phyloP scores from a whole-genome alignment of 805 yeast genomes.

The Kuraishia piskuri region DNA sequence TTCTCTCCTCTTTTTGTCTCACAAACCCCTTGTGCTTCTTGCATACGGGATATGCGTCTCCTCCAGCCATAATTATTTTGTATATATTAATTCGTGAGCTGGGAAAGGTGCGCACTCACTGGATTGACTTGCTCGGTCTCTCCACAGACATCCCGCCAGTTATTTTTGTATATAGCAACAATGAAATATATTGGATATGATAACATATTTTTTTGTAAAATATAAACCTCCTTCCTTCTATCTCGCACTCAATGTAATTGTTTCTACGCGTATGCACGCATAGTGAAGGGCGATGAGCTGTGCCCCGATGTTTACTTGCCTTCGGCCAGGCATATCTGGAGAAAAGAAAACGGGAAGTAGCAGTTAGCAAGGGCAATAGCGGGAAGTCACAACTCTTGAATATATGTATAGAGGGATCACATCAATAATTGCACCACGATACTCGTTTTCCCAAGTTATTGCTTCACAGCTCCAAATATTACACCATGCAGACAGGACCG shows the following conservation, averaged over 20 bases:
- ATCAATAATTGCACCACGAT: too few relatives aligned
- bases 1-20: background rate
- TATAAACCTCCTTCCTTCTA: background rate
- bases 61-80: background rate
- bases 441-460: too few relatives aligned
- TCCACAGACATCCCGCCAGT: background rate
- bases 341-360: background rate
- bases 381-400: too few relatives aligned
- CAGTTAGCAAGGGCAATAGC: background rate
- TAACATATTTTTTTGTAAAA: too few relatives aligned
- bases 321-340: background rate
- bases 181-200: background rate
- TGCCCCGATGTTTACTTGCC: background rate
- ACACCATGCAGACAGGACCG: conserved; percentile 32
- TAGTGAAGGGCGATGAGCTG: background rate
- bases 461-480: background rate
- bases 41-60: background rate
- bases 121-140: background rate
- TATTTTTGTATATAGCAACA: background rate
- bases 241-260: too few relatives aligned
- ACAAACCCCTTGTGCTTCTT: background rate
- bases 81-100: background rate
- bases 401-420: too few relatives aligned
- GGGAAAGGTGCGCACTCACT: background rate
- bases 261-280: background rate